Evolutionary conservation across 257 asterid genomes (phyloP).

Genomic region (Ehretia macrophylla): DNA sequence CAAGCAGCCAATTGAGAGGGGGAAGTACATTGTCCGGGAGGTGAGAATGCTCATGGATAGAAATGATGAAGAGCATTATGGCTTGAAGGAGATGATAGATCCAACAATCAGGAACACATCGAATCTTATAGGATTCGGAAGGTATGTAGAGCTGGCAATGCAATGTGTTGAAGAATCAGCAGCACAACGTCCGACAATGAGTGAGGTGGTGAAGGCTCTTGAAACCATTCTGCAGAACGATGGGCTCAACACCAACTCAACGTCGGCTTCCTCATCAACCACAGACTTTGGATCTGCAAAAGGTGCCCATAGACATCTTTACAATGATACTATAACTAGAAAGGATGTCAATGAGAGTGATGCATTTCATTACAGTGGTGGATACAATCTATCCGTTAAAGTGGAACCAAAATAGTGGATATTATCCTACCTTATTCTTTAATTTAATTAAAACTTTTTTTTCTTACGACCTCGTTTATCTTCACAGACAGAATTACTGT

Average conservation of each 20-base stretch:
- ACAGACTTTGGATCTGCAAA: slow-evolving; percentile 60
- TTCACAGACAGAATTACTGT: too few relatives aligned
- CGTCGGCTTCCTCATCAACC: slow-evolving; percentile 77
- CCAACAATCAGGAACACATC: slow-evolving; percentile 45
- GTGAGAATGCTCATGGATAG: slow-evolving; percentile 48
- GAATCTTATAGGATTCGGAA: slow-evolving; percentile 49
- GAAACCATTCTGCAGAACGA: slow-evolving; percentile 67
- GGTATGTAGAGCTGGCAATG: slow-evolving; percentile 70
- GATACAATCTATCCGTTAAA: slow-evolving; percentile 42
- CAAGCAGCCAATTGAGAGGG: slow-evolving; percentile 81
- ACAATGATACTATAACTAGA: slow-evolving; percentile 33
- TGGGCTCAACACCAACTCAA: slow-evolving; percentile 59
- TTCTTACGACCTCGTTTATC: too few relatives aligned
- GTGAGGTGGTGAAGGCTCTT: slow-evolving; percentile 70
- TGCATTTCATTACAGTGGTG: slow-evolving; percentile 49
- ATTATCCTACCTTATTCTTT: not conserved
- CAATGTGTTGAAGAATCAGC: slow-evolving; percentile 92
- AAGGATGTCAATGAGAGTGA: slow-evolving; percentile 34
- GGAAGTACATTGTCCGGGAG: slow-evolving; percentile 81
- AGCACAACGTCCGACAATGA: slow-evolving; percentile 80
- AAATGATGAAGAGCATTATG: slow-evolving; percentile 54
- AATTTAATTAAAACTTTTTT: too few relatives aligned
- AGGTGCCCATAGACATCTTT: slow-evolving; percentile 41
- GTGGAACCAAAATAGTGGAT: slow-evolving; percentile 47
- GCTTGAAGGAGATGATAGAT: slow-evolving; percentile 61